Conservation (phyloP, 805 yeast genomes). For the Candida schatavii region DNA sequence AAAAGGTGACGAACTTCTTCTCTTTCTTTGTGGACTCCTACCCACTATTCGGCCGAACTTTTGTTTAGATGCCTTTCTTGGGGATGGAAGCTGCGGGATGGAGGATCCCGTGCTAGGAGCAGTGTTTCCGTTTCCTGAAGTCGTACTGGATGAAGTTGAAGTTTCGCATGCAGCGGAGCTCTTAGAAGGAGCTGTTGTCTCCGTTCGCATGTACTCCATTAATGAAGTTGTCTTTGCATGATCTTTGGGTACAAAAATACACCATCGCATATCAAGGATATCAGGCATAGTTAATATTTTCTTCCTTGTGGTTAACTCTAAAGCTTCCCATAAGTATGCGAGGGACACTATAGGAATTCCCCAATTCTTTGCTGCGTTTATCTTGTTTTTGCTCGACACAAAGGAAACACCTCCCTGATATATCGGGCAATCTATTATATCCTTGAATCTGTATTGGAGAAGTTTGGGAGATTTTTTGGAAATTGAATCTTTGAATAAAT, state of each 20-base stretch:
- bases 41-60: slow-evolving; percentile 50
- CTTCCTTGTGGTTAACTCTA: slow-evolving; percentile 28
- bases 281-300: slow-evolving; percentile 30
- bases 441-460: slow-evolving; percentile 33
- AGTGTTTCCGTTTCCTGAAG: slow-evolving; percentile 3
- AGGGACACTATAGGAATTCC: slow-evolving; percentile 56
- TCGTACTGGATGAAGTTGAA: slow-evolving; percentile 4
- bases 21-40: slow-evolving; percentile 5
- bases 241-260: slow-evolving; percentile 49
- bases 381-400: slow-evolving; percentile 49
- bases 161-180: no score
- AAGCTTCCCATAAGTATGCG: slow-evolving; percentile 52
- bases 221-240: slow-evolving; percentile 21
- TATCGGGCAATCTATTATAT: slow-evolving; percentile 33
- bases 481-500: slow-evolving; percentile 40
- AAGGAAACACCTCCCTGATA: slow-evolving; percentile 30
- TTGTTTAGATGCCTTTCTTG: slow-evolving; percentile 42
- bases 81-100: slow-evolving; percentile 47
- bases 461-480: slow-evolving; percentile 39
- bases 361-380: slow-evolving; percentile 58
- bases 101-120: neutral
- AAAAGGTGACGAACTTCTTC: neutral
- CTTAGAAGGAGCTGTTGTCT: neutral
- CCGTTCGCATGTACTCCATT: slow-evolving; percentile 16
- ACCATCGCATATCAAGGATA: slow-evolving; percentile 49